Percentiles rank a stretch among this genome's conserved stretches.
These are phyloP conservation scores for Karstenula rhodostoma DNA, from an alignment of 2,329 filamentous ascomycete genomes.

Conservation along the genomic window DNA sequence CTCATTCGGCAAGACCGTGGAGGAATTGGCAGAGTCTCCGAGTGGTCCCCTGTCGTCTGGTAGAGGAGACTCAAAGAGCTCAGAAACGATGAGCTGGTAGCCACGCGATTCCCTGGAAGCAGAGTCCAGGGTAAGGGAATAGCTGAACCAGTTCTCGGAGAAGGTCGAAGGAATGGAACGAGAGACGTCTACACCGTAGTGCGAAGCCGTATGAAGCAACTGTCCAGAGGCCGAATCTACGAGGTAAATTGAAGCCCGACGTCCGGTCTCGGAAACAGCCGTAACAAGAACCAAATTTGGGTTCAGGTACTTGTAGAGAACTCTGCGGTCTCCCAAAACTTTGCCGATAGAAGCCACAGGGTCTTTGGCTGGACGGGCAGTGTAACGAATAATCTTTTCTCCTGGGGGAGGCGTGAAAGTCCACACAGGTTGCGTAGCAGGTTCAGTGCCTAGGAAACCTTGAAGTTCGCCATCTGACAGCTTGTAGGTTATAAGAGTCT, in stretches of 20 bases:
- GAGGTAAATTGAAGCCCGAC: slow-evolving; percentile 75
- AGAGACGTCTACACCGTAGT: slow-evolving; percentile 75
- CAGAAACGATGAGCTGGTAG: slow-evolving; percentile 83
- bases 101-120: slow-evolving; percentile 72
- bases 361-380: slow-evolving; percentile 76
- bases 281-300: slow-evolving; percentile 83
- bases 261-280: slow-evolving; percentile 66
- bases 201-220: slow-evolving; percentile 74
- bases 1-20: slow-evolving; percentile 73
- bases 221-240: slow-evolving; percentile 87
- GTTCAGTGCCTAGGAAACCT: slow-evolving; percentile 37
- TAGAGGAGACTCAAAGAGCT: slow-evolving; percentile 86
- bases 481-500: slow-evolving; percentile 42
- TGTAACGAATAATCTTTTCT: slow-evolving; percentile 73
- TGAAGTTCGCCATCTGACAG: slow-evolving; percentile 43
- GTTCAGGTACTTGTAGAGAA: slow-evolving; percentile 97
- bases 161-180: slow-evolving; percentile 80
- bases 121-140: slow-evolving; percentile 72
- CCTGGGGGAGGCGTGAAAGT: slow-evolving; percentile 71
- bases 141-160: slow-evolving; percentile 95
- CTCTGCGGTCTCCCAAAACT: slow-evolving; percentile 88
- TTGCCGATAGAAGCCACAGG: slow-evolving; percentile 94
- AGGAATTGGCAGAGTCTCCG: slow-evolving; percentile 74
- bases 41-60: slow-evolving; percentile 87
- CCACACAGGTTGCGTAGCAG: slow-evolving; percentile 63